phyloP scores from a whole-genome alignment of 192 early-diverging fungal genomes.

The Backusella parvicylindrica region DNA sequence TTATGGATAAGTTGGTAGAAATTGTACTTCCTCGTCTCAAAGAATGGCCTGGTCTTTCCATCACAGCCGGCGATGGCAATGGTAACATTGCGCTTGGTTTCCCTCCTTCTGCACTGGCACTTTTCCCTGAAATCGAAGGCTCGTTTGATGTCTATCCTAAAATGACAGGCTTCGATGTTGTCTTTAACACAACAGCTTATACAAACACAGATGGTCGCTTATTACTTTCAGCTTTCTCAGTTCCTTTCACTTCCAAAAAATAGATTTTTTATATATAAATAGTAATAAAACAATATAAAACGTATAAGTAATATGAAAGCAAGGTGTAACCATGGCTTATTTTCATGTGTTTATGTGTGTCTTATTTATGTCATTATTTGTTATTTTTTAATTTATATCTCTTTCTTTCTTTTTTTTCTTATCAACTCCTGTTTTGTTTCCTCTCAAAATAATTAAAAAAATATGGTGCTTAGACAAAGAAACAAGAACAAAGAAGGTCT shows the following conservation, averaged over 20 bases:
- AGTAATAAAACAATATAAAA: not conserved
- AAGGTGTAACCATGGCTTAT: not conserved
- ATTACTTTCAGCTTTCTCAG: slow-evolving; percentile 83
- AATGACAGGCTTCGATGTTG: slow-evolving; percentile 85
- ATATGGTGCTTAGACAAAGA: not conserved
- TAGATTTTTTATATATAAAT: not conserved
- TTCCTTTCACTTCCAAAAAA: slow-evolving; percentile 63
- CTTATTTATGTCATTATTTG: not conserved
- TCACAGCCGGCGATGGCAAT: slow-evolving; percentile 70
- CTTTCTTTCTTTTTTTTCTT: not conserved
- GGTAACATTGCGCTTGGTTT: slow-evolving; percentile 86
- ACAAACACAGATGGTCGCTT: slow-evolving; percentile 75
- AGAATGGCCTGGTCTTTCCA: slow-evolving; percentile 83
- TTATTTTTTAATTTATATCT: not conserved
- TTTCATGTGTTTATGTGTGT: not conserved
- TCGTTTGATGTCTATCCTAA: slow-evolving; percentile 92
- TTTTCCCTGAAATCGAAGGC: slow-evolving; percentile 97
- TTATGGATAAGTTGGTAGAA: slow-evolving; percentile 93
- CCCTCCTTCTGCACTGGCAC: slow-evolving; percentile 75
- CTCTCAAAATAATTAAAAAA: not conserved
- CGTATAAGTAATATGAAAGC: not conserved
- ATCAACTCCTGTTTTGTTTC: not conserved
- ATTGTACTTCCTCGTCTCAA: slow-evolving; percentile 92
- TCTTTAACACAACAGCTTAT: slow-evolving; percentile 78
- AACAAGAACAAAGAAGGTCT: not conserved